These are phyloP conservation scores for Botryotinia narcissicola DNA, from an alignment of 2,329 filamentous ascomycete genomes.

Conservation along the genomic window DNA sequence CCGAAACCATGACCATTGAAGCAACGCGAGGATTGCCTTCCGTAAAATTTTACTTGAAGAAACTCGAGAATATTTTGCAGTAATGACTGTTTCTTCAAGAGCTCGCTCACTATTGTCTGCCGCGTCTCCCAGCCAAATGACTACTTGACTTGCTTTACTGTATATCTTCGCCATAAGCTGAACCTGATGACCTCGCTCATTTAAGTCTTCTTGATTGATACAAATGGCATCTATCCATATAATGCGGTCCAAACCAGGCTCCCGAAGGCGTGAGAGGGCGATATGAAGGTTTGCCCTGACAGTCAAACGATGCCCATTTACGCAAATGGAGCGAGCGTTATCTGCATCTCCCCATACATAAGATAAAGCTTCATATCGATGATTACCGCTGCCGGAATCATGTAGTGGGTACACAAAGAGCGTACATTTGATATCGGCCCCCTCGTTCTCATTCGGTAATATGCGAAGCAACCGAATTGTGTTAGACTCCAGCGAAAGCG, in stretches of 20 bases:
- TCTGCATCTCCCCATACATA: background rate
- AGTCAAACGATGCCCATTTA: background rate
- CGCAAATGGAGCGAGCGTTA: background rate
- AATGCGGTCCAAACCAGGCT: background rate
- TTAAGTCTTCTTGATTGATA: background rate
- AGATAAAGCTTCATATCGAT: slow-evolving; percentile 17
- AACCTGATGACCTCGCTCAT: slow-evolving; percentile 19
- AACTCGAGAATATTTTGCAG: accelerated
- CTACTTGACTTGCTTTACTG: slow-evolving; percentile 16
- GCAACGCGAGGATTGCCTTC: background rate
- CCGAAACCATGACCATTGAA: background rate
- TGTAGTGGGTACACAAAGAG: slow-evolving; percentile 25
- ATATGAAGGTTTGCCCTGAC: background rate
- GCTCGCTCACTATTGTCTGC: background rate
- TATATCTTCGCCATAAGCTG: slow-evolving; percentile 22
- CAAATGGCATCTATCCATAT: background rate
- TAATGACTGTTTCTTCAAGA: background rate
- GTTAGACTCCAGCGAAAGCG: background rate
- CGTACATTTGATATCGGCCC: background rate
- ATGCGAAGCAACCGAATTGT: slow-evolving; percentile 20
- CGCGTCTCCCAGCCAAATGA: slow-evolving; percentile 8
- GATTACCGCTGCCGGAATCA: slow-evolving; percentile 16
- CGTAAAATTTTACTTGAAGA: accelerated
- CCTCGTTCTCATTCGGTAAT: slow-evolving; percentile 14
- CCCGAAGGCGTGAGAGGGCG: background rate